Conservation (phyloP, 139 green algal genomes). For the Eudorina sp. region DNA sequence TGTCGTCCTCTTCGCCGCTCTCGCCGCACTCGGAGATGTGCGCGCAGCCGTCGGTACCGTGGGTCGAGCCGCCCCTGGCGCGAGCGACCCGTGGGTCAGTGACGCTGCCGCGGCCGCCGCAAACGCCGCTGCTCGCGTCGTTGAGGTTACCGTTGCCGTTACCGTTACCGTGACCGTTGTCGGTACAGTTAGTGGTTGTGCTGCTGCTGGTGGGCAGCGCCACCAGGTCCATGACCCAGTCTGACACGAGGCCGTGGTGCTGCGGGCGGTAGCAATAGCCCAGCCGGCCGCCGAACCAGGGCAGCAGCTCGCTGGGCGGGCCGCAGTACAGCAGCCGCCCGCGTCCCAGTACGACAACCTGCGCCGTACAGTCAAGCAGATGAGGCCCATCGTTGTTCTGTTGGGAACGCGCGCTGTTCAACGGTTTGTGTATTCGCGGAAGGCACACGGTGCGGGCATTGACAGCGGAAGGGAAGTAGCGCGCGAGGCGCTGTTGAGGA, state of each 20-base stretch:
- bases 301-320: constrained; percentile 43
- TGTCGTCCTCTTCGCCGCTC: too few relatives aligned
- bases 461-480: too few relatives aligned
- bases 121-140: not conserved
- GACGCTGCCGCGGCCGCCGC: not conserved
- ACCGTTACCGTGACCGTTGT: not conserved
- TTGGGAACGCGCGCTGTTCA: too few relatives aligned
- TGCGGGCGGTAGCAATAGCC: constrained; percentile 53
- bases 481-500: too few relatives aligned
- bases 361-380: too few relatives aligned
- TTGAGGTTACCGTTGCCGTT: not conserved
- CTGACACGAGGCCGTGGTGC: constrained; percentile 48
- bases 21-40: not conserved
- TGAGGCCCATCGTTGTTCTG: too few relatives aligned
- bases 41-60: not conserved
- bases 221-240: constrained; percentile 74
- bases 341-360: constrained; percentile 41
- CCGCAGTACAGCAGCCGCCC: constrained; percentile 63
- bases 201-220: constrained; percentile 4
- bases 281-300: constrained; percentile 60
- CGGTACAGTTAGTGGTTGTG: not conserved
- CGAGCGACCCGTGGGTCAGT: not conserved
- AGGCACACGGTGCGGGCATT: too few relatives aligned
- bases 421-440: too few relatives aligned
- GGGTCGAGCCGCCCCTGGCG: not conserved